Evolutionary conservation across 208 protist species (phyloP).

Genomic region (Acanthamoeba castellanii): DNA sequence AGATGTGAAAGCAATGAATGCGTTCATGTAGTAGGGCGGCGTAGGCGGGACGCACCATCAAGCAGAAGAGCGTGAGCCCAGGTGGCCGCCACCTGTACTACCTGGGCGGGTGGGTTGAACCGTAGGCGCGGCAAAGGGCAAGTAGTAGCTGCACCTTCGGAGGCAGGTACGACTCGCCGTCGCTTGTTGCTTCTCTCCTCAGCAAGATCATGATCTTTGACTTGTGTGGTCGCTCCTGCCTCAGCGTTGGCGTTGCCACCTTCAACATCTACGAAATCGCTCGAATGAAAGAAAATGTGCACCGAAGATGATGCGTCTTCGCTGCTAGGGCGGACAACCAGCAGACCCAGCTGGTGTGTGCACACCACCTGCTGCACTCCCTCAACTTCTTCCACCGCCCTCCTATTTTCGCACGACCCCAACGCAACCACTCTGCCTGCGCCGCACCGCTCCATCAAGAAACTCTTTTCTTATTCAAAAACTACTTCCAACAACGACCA

Average conservation of each 20-base stretch:
- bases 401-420: not conserved
- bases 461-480: too few species aligned
- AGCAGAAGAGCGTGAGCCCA: slow-evolving; percentile 34
- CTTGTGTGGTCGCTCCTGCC: too few species aligned
- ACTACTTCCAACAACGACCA: too few species aligned
- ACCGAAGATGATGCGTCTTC: not conserved
- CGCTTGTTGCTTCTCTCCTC: not conserved
- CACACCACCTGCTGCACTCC: not conserved
- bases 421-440: too few species aligned
- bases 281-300: not conserved
- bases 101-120: not conserved
- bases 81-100: not conserved
- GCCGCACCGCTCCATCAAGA: too few species aligned
- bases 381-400: not conserved
- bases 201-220: too few species aligned
- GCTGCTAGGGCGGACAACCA: not conserved
- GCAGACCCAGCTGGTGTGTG: slow-evolving; percentile 6
- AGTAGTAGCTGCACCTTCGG: not conserved
- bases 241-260: too few species aligned
- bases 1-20: not conserved
- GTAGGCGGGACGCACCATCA: not conserved
- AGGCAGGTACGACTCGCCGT: too few species aligned
- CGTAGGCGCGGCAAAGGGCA: not conserved
- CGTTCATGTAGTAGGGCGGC: not conserved
- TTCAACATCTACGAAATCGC: not conserved